phyloP scores from a whole-genome alignment of 1,284 basidiomycete species.

The Ustilago sp. region DNA sequence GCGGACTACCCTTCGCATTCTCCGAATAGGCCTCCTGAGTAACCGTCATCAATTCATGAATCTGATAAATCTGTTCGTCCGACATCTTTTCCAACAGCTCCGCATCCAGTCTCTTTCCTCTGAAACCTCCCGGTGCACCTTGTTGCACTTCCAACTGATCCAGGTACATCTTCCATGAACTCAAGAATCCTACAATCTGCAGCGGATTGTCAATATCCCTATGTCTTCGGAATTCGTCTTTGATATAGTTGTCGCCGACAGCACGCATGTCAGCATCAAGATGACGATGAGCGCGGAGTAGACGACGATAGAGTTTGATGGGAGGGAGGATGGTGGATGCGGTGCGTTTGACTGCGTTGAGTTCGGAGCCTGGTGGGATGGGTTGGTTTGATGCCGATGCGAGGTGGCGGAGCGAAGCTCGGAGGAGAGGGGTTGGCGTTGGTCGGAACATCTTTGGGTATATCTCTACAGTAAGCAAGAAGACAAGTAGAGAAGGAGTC shows the following conservation, averaged over 20 bases:
- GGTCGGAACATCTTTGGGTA: slow-evolving; percentile 31
- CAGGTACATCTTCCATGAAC: slow-evolving; percentile 69
- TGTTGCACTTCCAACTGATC: slow-evolving; percentile 60
- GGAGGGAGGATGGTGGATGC: slow-evolving; percentile 62
- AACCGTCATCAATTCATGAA: slow-evolving; percentile 67
- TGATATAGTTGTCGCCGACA: slow-evolving; percentile 68
- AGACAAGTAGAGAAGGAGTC: not conserved
- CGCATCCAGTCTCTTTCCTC: slow-evolving; percentile 55
- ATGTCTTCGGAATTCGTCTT: slow-evolving; percentile 67
- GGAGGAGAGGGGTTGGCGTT: slow-evolving; percentile 17
- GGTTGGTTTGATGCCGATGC: slow-evolving; percentile 45
- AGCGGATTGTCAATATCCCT: slow-evolving; percentile 63
- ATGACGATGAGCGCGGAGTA: slow-evolving; percentile 63
- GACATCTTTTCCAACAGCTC: slow-evolving; percentile 63
- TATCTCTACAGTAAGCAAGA: not conserved
- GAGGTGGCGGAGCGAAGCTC: slow-evolving; percentile 26
- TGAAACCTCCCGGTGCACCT: slow-evolving; percentile 38
- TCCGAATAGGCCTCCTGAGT: slow-evolving; percentile 61
- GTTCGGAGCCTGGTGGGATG: slow-evolving; percentile 37
- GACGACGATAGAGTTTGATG: slow-evolving; percentile 63
- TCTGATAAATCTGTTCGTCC: slow-evolving; percentile 69
- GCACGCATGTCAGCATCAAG: slow-evolving; percentile 67
- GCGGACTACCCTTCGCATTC: slow-evolving; percentile 47
- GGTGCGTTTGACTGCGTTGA: slow-evolving; percentile 41
- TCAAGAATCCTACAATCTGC: slow-evolving; percentile 67